Evolutionary conservation across 2,329 filamentous ascomycete genomes (phyloP).

Genomic region (Hymenoscyphus occultus): DNA sequence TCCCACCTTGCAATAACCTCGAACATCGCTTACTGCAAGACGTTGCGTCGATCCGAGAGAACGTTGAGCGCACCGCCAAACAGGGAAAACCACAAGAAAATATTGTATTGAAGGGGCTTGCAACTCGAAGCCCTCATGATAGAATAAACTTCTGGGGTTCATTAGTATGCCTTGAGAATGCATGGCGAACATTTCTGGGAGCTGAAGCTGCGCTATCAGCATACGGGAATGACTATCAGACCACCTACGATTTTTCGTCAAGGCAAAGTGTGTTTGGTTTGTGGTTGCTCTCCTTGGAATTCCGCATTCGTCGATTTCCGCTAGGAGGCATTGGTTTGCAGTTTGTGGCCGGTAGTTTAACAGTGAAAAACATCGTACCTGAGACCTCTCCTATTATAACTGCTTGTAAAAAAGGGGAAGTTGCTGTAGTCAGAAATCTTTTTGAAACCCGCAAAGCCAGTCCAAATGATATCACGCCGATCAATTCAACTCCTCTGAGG

Average conservation of each 20-base stretch:
- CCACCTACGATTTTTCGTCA: slow-evolving; percentile 3
- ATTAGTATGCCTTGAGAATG: background rate
- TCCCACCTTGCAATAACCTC: background rate
- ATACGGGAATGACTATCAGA: slow-evolving; percentile 11
- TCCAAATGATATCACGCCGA: slow-evolving; percentile 14
- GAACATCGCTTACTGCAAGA: background rate
- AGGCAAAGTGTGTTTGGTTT: slow-evolving; percentile 4
- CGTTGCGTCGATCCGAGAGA: slow-evolving; percentile 3
- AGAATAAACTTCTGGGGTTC: background rate
- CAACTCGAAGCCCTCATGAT: background rate
- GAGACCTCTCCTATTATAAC: slow-evolving; percentile 14
- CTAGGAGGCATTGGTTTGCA: background rate
- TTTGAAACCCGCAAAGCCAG: slow-evolving; percentile 13
- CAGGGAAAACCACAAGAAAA: slow-evolving; percentile 1
- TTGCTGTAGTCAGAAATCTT: slow-evolving; percentile 4
- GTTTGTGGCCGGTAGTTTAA: background rate
- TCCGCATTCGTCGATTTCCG: background rate
- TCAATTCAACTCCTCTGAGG: slow-evolving; percentile 11
- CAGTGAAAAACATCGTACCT: slow-evolving; percentile 7
- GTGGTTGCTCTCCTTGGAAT: background rate
- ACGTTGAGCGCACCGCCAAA: background rate
- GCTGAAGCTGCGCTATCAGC: slow-evolving; percentile 2
- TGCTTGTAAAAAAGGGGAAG: slow-evolving; percentile 13
- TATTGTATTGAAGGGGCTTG: slow-evolving; percentile 2
- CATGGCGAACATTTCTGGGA: background rate